phyloP scores from a whole-genome alignment of 2,329 filamentous ascomycete species.

The Ilyonectria sp. region DNA sequence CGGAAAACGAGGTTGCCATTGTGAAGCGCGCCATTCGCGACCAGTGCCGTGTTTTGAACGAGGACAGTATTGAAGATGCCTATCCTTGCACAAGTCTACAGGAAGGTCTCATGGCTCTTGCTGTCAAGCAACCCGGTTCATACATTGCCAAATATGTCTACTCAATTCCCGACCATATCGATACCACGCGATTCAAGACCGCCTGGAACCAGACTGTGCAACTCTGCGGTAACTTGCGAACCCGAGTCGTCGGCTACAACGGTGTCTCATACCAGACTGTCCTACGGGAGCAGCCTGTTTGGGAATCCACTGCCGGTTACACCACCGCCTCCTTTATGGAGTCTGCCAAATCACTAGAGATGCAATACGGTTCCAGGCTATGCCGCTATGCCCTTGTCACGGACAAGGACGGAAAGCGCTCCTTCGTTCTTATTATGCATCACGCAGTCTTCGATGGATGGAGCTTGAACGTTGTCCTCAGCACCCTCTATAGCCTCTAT shows the following conservation, averaged over 20 bases:
- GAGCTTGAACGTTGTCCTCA: slow-evolving; percentile 6
- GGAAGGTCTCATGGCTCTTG: slow-evolving; percentile 21
- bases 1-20: not conserved
- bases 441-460: slow-evolving; percentile 19
- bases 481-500: not conserved
- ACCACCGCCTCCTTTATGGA: not conserved
- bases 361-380: slow-evolving; percentile 13
- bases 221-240: slow-evolving; percentile 8
- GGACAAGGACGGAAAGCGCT: not conserved
- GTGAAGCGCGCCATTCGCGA: not conserved
- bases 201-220: not conserved
- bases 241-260: not conserved
- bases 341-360: not conserved
- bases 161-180: not conserved
- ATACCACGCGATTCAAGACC: not conserved
- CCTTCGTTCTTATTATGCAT: slow-evolving; percentile 15
- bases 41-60: slow-evolving; percentile 15
- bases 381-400: slow-evolving; percentile 10
- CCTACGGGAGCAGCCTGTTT: not conserved
- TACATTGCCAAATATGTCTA: slow-evolving; percentile 22
- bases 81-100: slow-evolving; percentile 19
- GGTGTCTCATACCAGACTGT: slow-evolving; percentile 4
- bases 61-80: slow-evolving; percentile 46
- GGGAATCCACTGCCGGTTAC: not conserved
- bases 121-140: slow-evolving; percentile 19